Evolutionary conservation across 805 yeast species (phyloP), one percentile per base, ranked within the genome.

Genomic region (Saccharomycopsis microspora): DNA sequence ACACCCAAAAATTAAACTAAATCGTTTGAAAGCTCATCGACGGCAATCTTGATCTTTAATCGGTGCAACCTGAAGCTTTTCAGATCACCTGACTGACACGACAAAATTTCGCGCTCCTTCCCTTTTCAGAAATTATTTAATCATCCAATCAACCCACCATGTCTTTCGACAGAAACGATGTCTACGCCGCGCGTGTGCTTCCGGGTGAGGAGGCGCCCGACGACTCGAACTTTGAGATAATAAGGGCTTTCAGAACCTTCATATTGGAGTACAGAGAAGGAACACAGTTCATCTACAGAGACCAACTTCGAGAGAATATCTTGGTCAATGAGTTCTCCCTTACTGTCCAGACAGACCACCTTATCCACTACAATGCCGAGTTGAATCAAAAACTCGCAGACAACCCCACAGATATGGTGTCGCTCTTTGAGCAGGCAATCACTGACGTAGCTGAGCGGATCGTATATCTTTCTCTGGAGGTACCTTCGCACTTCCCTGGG

Each of bases 291-390:
- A 70, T 88, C 38, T 90, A 90, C 69, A 73, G 95, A 70, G 96
- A 89, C 58, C 96, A 89, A 62, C 70, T 93, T 47, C 72, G 96
- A 56, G 95, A 87, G 58, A 87, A 89, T 63, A 68, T 94, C 42
- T 69, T 90, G 44, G 81, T 86, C 54, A 81, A 81, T 48, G 78
- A 81, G 57, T 89, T 78, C 64, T 75, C 72, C 39, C 64, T 93
- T 45, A 75, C 76, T 3, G 94, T 93, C 7, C 79, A 85, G 55
- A 72, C 85, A 43, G 95, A 83, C 47, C 96, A 93, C 60, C 67
- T 93, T 49, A 83, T 90, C 48, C 81, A 87, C 5, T 93, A 78
- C 67, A 85, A 87, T 59, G 97, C 87, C 59, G 95, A 85, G 56
- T 70, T 93, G 46, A 89, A 87, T 60, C 90, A 88, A 63, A 78